Evolutionary conservation across 495 filamentous ascomycete genomes (phyloP).

Genomic region (Neurospora sp.): DNA sequence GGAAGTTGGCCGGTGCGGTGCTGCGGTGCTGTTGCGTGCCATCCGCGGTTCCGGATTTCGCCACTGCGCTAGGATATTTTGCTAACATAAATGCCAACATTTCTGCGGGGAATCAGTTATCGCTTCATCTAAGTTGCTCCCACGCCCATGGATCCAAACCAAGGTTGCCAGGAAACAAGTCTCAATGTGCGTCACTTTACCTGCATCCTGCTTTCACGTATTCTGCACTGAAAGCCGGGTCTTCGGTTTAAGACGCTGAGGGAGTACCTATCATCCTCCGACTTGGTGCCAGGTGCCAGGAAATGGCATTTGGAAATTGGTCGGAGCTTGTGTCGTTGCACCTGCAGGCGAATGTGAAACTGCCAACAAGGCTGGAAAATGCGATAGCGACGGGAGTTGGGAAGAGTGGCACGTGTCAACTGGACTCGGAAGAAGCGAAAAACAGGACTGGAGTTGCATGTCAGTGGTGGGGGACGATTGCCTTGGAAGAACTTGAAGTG

Average conservation of each 20-base stretch:
- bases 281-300: no score
- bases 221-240: neutral
- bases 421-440: neutral
- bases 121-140: neutral
- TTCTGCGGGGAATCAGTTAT: neutral
- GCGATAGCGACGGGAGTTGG: no score
- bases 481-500: neutral
- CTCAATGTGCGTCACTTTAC: neutral
- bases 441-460: neutral
- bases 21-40: neutral
- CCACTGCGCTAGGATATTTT: neutral
- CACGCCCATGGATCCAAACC: rapidly evolving
- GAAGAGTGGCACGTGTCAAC: neutral
- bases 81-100: rapidly evolving
- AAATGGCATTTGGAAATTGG: no score
- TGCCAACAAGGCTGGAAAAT: no score
- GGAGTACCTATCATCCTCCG: no score
- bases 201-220: neutral
- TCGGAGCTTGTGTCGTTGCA: no score
- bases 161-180: no score
- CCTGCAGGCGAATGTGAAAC: no score
- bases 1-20: neutral
- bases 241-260: neutral
- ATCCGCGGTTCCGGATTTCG: neutral
- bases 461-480: neutral